A percentile compares a stretch with the other conserved stretches of the same genome.
phyloP scores from a whole-genome alignment of 1,284 basidiomycete species.

The Limonomyces culmigenus region DNA sequence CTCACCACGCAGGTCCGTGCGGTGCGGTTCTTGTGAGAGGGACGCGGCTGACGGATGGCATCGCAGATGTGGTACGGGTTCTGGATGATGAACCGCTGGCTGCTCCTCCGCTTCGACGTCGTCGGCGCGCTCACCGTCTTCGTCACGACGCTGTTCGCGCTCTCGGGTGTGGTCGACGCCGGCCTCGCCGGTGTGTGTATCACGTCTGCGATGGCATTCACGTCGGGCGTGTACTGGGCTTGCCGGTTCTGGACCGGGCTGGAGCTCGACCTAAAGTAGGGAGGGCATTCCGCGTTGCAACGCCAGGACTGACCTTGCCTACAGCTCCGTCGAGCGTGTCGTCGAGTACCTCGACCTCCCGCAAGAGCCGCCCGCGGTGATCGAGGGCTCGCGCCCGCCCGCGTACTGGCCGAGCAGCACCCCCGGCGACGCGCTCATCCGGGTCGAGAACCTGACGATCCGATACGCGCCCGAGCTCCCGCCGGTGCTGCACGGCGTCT shows the following conservation, averaged over 20 bases:
- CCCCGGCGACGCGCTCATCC: constrained; percentile 10
- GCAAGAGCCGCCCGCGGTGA: constrained; percentile 63
- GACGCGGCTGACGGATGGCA: too few relatives aligned
- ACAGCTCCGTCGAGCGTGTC: constrained; percentile 71
- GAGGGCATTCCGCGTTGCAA: constrained; percentile 6
- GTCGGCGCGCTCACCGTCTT: constrained; percentile 52
- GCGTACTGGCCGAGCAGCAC: constrained; percentile 79
- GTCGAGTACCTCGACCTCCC: constrained; percentile 82
- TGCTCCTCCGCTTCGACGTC: constrained; percentile 59
- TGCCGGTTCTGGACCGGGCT: constrained; percentile 45
- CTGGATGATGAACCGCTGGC: constrained; percentile 74
- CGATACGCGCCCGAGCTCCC: constrained; percentile 51
- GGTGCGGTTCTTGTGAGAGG: too few relatives aligned
- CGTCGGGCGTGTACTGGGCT: constrained; percentile 47
- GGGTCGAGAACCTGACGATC: constrained; percentile 16
- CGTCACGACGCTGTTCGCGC: constrained; percentile 58
- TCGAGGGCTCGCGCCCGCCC: constrained; percentile 51
- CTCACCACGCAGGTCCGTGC: constrained; percentile 36
- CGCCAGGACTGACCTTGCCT: background rate
- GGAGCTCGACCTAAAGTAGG: constrained; percentile 51
- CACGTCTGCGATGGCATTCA: constrained; percentile 54
- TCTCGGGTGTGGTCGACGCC: constrained; percentile 48
- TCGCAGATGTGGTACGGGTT: constrained; percentile 57
- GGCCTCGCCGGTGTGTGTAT: constrained; percentile 80
- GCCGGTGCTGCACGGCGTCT: background rate